Conservation (phyloP, 805 yeast genomes). For the Monosporozyma aerobia region DNA sequence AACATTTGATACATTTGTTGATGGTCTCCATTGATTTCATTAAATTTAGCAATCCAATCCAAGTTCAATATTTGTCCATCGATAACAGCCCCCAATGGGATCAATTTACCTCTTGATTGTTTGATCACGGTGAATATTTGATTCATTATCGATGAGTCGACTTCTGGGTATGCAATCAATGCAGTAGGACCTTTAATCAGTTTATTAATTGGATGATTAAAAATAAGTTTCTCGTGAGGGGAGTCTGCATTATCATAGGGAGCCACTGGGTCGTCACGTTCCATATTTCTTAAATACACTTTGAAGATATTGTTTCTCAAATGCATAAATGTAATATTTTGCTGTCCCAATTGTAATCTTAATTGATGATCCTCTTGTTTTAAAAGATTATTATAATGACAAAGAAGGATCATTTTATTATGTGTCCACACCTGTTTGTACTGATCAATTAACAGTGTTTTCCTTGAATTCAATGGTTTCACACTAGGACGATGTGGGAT, state of each 20-base stretch:
- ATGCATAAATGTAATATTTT: conserved; percentile 64
- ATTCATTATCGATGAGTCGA: conserved; percentile 63
- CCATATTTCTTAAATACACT: conserved; percentile 65
- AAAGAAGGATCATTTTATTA: conserved; percentile 62
- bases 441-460: conserved; percentile 75
- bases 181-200: conserved; percentile 83
- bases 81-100: conserved; percentile 78
- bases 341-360: conserved; percentile 49
- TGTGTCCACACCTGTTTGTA: conserved; percentile 63
- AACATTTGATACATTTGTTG: neutral
- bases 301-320: conserved; percentile 62
- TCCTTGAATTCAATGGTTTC: conserved; percentile 64
- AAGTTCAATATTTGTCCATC: conserved; percentile 47
- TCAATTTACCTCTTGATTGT: conserved; percentile 62
- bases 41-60: conserved; percentile 49
- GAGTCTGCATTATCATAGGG: conserved; percentile 25
- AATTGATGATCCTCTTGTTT: conserved; percentile 58
- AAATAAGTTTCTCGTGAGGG: conserved; percentile 29
- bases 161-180: conserved; percentile 53
- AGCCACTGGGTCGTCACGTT: conserved; percentile 58
- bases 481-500: conserved; percentile 34
- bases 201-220: conserved; percentile 58
- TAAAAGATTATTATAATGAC: conserved; percentile 76
- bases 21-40: neutral
- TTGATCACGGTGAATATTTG: conserved; percentile 53